Conservation (phyloP, 495 filamentous ascomycete genomes). For the Talaromyces thailandensis region DNA sequence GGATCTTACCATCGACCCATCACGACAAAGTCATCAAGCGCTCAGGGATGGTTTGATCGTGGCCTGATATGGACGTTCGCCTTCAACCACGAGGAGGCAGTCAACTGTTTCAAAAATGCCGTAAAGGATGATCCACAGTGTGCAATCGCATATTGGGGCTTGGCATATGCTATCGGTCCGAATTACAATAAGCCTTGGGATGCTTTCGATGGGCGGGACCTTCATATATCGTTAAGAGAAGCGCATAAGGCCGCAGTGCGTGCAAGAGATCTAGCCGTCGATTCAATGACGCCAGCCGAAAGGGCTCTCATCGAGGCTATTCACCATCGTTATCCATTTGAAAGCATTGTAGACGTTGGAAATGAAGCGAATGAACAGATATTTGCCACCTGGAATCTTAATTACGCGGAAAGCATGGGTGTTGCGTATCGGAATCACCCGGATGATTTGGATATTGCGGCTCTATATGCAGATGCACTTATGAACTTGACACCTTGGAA, state of each 20-base stretch:
- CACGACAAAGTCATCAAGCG: slow-evolving; percentile 23
- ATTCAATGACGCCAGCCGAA: slow-evolving; percentile 35
- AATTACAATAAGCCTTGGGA: slow-evolving; percentile 73
- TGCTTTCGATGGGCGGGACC: slow-evolving; percentile 51
- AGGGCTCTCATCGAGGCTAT: slow-evolving; percentile 49
- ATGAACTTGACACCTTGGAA: slow-evolving; percentile 65
- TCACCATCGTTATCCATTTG: slow-evolving; percentile 42
- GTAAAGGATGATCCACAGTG: slow-evolving; percentile 6
- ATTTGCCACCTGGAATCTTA: slow-evolving; percentile 41
- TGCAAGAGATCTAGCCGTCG: slow-evolving; percentile 17
- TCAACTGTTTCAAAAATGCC: slow-evolving; percentile 10
- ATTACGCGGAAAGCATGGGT: slow-evolving; percentile 54
- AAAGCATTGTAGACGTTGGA: background rate
- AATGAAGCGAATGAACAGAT: slow-evolving; percentile 21
- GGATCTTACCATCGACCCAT: slow-evolving; percentile 41
- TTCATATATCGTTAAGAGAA: slow-evolving; percentile 31
- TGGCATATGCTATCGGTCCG: slow-evolving; percentile 55
- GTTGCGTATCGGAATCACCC: slow-evolving; percentile 42
- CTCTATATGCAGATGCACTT: slow-evolving; percentile 55
- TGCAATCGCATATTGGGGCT: slow-evolving; percentile 59
- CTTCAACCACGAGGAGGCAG: slow-evolving; percentile 28
- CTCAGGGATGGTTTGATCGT: slow-evolving; percentile 29
- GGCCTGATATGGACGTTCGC: slow-evolving; percentile 25
- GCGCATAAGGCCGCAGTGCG: slow-evolving; percentile 33
- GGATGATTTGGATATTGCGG: slow-evolving; percentile 50